A percentile compares a stretch with the other conserved stretches of the same genome.
phyloP scores from a whole-genome alignment of 129 eudicot genomes.

The Lactuca sativa region DNA sequence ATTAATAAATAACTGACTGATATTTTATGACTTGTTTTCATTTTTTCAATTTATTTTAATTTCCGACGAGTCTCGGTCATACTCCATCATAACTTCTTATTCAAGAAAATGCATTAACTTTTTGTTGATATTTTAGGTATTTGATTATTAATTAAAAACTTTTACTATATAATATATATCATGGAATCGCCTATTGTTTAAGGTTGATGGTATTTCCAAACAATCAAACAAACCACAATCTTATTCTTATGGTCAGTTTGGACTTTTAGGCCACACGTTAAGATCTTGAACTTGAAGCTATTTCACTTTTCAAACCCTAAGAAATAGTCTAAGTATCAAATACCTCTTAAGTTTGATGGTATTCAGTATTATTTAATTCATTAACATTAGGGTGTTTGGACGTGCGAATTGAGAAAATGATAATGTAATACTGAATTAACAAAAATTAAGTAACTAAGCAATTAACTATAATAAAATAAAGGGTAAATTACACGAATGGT shows the following conservation, averaged over 20 bases:
- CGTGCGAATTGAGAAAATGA: background rate
- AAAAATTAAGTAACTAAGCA: no score
- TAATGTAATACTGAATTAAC: background rate
- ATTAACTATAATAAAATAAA: no score
- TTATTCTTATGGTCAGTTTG: background rate
- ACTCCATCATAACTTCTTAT: background rate
- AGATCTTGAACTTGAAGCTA: background rate
- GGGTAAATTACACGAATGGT: no score
- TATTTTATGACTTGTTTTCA: no score
- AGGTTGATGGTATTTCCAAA: conserved; percentile 8
- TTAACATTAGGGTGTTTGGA: background rate
- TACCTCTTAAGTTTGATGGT: background rate
- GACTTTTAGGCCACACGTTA: conserved; percentile 3
- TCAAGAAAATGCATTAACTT: background rate
- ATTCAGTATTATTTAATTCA: no score
- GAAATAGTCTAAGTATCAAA: background rate
- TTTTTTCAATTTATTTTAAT: no score
- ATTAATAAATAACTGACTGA: no score
- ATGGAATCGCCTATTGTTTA: background rate
- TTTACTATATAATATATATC: no score
- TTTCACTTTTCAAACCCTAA: no score
- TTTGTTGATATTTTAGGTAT: no score
- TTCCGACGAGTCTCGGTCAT: background rate
- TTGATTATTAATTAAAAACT: background rate
- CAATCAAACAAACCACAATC: conserved; percentile 7